Conservation (phyloP, 73 alveolate genomes). For the Paramecium octaurelia region DNA sequence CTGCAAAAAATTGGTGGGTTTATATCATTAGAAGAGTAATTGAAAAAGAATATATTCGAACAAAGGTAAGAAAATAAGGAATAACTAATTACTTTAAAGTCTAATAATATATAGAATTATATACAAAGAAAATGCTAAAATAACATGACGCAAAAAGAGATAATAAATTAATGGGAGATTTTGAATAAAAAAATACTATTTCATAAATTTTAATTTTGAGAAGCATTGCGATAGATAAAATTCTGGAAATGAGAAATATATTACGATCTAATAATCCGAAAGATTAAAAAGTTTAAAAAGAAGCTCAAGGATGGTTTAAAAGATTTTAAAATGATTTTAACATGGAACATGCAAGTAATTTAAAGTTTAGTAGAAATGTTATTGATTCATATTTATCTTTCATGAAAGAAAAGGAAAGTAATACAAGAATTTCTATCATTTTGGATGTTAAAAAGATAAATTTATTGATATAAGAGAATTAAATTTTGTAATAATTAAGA, state of each 20-base stretch:
- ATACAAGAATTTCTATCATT: not conserved
- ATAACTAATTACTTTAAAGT: constrained; percentile 2
- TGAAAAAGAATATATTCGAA: constrained; percentile 33
- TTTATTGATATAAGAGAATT: constrained; percentile 15
- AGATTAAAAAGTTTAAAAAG: not conserved
- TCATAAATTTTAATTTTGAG: constrained; percentile 12
- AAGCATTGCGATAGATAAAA: constrained; percentile 39
- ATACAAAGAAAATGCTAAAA: constrained; percentile 35
- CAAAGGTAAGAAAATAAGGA: constrained; percentile 31
- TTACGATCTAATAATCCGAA: not conserved
- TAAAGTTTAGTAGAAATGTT: constrained; percentile 19
- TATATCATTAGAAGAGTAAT: not conserved
- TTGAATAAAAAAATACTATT: not conserved
- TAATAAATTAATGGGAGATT: not conserved
- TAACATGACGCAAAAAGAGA: not conserved
- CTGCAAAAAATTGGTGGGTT: constrained; percentile 27
- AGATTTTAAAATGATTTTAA: not conserved
- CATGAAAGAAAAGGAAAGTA: constrained; percentile 33
- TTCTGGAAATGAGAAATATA: not conserved
- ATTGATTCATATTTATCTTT: constrained; percentile 13
- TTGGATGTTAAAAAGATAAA: not conserved
- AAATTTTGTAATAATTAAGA: not conserved
- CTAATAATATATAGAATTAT: not conserved
- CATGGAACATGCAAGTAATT: constrained; percentile 44
- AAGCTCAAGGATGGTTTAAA: constrained; percentile 7